Percentiles rank a stretch among this genome's conserved stretches.
Evolutionary conservation across 345 rosid species (phyloP).

Genomic region (Geranium brycei): DNA sequence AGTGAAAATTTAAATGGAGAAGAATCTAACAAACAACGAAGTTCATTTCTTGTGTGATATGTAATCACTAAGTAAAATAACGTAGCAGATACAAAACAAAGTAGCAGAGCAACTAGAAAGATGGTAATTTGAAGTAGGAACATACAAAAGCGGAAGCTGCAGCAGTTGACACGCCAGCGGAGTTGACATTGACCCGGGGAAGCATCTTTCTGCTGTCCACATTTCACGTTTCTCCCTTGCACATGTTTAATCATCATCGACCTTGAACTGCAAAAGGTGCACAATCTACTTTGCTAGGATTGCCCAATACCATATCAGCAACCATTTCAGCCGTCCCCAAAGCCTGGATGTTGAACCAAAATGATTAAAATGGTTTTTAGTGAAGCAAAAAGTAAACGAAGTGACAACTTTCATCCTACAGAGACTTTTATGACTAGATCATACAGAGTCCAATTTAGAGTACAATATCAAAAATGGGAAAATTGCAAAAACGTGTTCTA

Average conservation of each 20-base stretch:
- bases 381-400: neutral
- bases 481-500: too few relatives aligned
- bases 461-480: too few relatives aligned
- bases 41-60: neutral
- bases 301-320: conserved; percentile 57
- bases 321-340: conserved; percentile 86
- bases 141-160: neutral
- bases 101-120: neutral
- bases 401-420: neutral
- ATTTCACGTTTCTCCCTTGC: neutral
- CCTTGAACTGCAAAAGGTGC: conserved; percentile 41
- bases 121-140: neutral
- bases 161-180: neutral
- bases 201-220: neutral
- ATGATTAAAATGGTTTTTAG: neutral
- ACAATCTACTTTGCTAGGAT: conserved; percentile 31
- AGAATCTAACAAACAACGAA: neutral
- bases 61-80: neutral
- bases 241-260: conserved; percentile 16
- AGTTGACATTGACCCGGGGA: neutral
- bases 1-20: neutral
- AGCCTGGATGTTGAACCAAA: conserved; percentile 42
- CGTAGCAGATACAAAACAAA: neutral
- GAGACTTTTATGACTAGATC: neutral
- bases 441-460: neutral